A percentile compares a stretch with the other conserved stretches of the same genome.
These are phyloP conservation scores for Clarireedia paspali DNA, from an alignment of 2,329 filamentous ascomycete genomes.

Conservation along the genomic window DNA sequence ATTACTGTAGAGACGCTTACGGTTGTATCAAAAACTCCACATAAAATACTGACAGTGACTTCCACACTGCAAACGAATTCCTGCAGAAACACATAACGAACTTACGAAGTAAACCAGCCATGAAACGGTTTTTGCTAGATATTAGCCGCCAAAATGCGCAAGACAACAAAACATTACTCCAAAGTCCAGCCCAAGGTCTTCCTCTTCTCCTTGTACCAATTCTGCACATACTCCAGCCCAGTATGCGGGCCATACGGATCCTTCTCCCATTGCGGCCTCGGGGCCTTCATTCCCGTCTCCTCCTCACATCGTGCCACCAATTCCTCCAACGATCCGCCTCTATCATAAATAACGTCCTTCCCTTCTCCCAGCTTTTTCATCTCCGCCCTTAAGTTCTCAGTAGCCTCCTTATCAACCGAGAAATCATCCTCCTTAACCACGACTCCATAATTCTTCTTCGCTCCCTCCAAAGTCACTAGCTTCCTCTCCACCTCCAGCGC, in stretches of 20 bases:
- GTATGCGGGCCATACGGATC: conserved; percentile 2
- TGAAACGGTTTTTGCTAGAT: no score
- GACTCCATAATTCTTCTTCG: not conserved
- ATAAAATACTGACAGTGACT: no score
- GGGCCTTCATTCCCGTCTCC: conserved; percentile 1
- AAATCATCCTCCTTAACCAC: not conserved
- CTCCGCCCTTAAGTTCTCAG: not conserved
- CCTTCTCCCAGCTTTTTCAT: not conserved
- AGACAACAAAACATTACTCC: not conserved
- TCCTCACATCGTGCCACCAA: not conserved
- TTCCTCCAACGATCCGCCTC: not conserved
- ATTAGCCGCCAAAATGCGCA: no score
- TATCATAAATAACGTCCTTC: not conserved
- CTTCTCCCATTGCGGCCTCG: conserved; percentile 1
- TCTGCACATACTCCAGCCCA: not conserved
- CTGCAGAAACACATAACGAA: no score
- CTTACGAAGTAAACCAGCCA: no score
- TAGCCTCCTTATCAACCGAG: not conserved
- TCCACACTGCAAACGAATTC: no score
- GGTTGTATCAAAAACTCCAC: no score
- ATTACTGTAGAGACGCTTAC: no score
- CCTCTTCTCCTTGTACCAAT: conserved; percentile 4
- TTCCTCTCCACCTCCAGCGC: conserved; percentile 5
- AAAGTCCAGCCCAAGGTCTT: not conserved
- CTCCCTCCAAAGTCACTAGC: not conserved